Conservation (phyloP, 257 asterid genomes). For the Jacaranda mimosifolia region DNA sequence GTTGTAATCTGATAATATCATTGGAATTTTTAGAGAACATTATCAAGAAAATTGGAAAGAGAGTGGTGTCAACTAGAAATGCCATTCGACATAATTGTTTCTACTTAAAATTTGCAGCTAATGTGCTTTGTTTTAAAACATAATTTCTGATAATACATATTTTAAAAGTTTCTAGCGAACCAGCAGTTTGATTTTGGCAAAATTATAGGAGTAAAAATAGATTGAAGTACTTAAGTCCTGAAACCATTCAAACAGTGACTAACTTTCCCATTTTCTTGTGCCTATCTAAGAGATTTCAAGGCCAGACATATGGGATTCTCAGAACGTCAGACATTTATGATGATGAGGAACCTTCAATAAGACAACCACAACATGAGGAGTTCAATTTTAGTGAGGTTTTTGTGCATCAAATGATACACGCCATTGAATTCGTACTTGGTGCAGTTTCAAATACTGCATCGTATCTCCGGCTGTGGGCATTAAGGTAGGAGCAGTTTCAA, state of each 20-base stretch:
- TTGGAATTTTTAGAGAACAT: neutral
- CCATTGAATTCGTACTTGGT: constrained; percentile 94
- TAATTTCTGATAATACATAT: constrained; percentile 3
- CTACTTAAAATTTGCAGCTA: constrained; percentile 16
- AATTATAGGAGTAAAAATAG: neutral
- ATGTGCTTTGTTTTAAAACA: constrained; percentile 1
- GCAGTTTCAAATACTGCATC: constrained; percentile 98
- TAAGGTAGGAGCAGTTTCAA: constrained; percentile 60
- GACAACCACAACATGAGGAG: constrained; percentile 72
- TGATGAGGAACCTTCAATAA: constrained; percentile 74
- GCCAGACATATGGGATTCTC: constrained; percentile 77
- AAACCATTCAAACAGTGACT: constrained; percentile 24
- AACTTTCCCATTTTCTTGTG: constrained; percentile 36
- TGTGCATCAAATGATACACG: constrained; percentile 97
- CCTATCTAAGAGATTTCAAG: constrained; percentile 83
- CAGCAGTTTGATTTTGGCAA: neutral
- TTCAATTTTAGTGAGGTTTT: constrained; percentile 90
- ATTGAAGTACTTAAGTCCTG: constrained; percentile 14
- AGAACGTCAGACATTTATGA: constrained; percentile 74
- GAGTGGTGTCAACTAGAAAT: neutral
- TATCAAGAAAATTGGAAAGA: neutral
- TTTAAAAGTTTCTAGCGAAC: neutral
- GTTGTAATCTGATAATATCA: neutral
- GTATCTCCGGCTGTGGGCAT: constrained; percentile 94
- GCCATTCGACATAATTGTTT: constrained; percentile 11